Evolutionary conservation across 2,329 filamentous ascomycete species (phyloP), one percentile per base, ranked within the genome.

Genomic region (Dothistroma septosporum): DNA sequence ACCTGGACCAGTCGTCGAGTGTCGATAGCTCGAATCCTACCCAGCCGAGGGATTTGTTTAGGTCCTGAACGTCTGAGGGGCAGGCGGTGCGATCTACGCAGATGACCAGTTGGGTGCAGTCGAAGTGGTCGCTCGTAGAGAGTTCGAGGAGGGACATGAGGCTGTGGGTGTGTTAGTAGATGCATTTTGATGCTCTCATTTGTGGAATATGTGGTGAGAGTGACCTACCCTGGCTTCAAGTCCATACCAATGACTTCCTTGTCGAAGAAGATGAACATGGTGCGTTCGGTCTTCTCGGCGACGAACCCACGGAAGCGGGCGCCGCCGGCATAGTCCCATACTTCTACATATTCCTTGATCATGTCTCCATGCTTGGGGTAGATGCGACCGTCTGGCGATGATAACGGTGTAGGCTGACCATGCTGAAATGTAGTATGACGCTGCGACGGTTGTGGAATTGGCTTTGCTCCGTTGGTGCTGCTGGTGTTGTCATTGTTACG

Each of bases 81-180:
- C 88, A 85, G 64, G 88, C 85, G 50, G 80, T 80, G 65, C 91
- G 89, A 74, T 93, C 91, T 64, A 96, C 82, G 76, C 90, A 92
- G 69, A 92, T 85, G 64, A 95, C 85, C 64, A 96, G 84, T 72
- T 89, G 85, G 58, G 85, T 83, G 77, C 92, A 96, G 69, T 82
- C 85, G 73, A 96, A 84, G 60, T 76, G 74, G 46, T 90, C 85
- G 62, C 85, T 83, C 70, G 89, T 87, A 70, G 90, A 91, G 62
- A 97, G 84, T 79, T 96, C 92, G 69, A 96, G 93, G 60, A 96
- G 83, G 64, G 91, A 90, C 82, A 96, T 92, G 56, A 97, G 84
- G 72, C 89, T 92, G 69, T 52, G 14, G 10, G 48, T 76, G 76
- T 21, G 60, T 69, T 55, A 69, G 62, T 63, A 37, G 32, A 33